Conservation (phyloP, 1,139 yeast genomes). For the Blastobotrys aristatus region DNA sequence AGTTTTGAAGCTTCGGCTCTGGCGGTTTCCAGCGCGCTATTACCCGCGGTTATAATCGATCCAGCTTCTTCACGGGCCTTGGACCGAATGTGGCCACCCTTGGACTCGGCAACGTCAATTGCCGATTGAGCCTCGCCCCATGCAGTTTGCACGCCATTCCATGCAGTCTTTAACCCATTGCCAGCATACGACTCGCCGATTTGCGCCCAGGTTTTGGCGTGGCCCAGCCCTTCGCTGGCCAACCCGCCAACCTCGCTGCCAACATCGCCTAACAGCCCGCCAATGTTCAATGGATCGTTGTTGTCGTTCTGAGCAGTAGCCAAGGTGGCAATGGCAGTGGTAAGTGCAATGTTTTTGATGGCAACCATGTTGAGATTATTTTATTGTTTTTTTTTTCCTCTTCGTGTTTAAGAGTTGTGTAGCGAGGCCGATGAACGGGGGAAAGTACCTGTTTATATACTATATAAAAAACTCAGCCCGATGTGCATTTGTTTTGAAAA, state of each 20-base stretch:
- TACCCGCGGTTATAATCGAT: slow-evolving; percentile 3
- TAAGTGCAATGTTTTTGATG: background rate
- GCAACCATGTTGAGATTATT: background rate
- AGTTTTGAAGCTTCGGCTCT: slow-evolving; percentile 7
- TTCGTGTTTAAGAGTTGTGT: background rate
- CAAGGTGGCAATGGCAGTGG: background rate
- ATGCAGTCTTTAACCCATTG: slow-evolving; percentile 11
- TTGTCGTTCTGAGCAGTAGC: background rate
- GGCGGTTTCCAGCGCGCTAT: slow-evolving; percentile 7
- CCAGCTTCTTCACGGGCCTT: slow-evolving; percentile 7
- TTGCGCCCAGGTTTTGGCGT: slow-evolving; percentile 8
- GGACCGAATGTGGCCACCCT: slow-evolving; percentile 6
- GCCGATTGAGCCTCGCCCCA: slow-evolving; percentile 10
- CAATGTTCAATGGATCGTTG: background rate
- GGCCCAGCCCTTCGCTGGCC: slow-evolving; percentile 6
- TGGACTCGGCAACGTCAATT: slow-evolving; percentile 8
- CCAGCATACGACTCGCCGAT: slow-evolving; percentile 14
- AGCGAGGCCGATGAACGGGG: background rate
- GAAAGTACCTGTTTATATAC: no score
- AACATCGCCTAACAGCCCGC: slow-evolving; percentile 4
- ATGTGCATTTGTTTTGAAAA: no score
- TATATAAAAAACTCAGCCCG: no score
- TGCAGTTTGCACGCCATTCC: slow-evolving; percentile 7
- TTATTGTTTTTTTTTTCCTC: background rate
- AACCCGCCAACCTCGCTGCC: slow-evolving; percentile 8